Percentiles rank a stretch among this genome's conserved stretches.
Conservation (phyloP, 1,284 basidiomycete species). For the Termitomyces sp. region DNA sequence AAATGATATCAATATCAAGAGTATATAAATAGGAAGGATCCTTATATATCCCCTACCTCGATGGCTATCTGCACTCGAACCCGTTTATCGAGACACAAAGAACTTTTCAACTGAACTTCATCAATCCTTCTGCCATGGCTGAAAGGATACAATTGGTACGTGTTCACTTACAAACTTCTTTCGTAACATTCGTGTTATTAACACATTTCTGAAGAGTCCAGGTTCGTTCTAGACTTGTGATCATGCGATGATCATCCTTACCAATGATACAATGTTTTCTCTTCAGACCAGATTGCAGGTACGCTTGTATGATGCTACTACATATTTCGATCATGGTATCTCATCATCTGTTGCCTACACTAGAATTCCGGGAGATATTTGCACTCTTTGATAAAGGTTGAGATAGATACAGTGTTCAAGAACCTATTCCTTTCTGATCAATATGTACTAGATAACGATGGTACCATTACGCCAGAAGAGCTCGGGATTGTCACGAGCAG, state of each 20-base stretch:
- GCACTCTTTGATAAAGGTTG: constrained; percentile 89
- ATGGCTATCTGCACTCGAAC: not conserved
- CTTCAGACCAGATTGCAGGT: constrained; percentile 13
- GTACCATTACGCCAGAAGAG: constrained; percentile 94
- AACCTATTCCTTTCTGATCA: not conserved
- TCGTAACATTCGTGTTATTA: not conserved
- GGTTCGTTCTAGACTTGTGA: constrained; percentile 8
- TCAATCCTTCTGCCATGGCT: not conserved
- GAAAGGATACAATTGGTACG: constrained; percentile 4
- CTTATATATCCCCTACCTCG: not conserved
- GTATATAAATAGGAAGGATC: constrained; percentile 3
- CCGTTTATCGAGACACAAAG: not conserved
- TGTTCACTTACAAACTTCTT: not conserved
- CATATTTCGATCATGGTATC: not conserved
- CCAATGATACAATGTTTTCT: not conserved
- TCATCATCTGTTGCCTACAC: not conserved
- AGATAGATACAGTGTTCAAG: constrained; percentile 14
- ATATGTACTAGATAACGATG: constrained; percentile 44
- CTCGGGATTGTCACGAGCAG: constrained; percentile 96
- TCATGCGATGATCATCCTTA: not conserved
- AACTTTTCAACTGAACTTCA: not conserved
- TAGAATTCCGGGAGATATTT: constrained; percentile 86
- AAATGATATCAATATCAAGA: not conserved
- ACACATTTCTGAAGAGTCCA: constrained; percentile 9
- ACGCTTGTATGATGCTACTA: not conserved